These are phyloP conservation scores for Carnegiea gigantea DNA, from an alignment of 179 eudicot species.

Conservation along the genomic window DNA sequence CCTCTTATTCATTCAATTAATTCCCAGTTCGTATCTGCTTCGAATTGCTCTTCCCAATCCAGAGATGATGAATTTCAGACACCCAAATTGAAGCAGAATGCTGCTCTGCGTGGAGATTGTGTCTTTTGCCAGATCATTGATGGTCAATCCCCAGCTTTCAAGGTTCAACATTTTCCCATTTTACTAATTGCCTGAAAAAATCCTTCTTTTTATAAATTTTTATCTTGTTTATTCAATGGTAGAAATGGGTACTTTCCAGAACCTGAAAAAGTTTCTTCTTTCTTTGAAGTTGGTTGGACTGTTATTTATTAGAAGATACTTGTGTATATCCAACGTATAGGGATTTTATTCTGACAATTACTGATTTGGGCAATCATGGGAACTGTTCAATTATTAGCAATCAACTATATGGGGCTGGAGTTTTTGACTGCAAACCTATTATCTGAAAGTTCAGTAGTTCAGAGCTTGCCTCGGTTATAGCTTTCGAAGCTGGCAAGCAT, in stretches of 20 bases:
- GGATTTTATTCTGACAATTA: background rate
- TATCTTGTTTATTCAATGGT: background rate
- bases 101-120: constrained; percentile 36
- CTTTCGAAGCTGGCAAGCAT: background rate
- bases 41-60: constrained; percentile 32
- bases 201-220: background rate
- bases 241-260: background rate
- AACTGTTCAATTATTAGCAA: background rate
- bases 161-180: constrained; percentile 38
- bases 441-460: background rate
- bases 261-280: background rate
- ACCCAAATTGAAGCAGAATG: constrained; percentile 12
- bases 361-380: background rate
- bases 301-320: background rate
- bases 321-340: background rate
- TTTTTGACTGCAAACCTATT: background rate
- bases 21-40: constrained; percentile 27
- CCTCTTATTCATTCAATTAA: constrained; percentile 9
- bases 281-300: too few species aligned
- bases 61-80: constrained; percentile 2
- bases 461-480: background rate
- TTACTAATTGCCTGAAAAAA: background rate
- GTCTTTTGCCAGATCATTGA: constrained; percentile 67
- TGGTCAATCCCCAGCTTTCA: constrained; percentile 73
- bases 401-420: background rate